phyloP scores from a whole-genome alignment of 1,284 basidiomycete species.

The Ganoderma boninense region DNA sequence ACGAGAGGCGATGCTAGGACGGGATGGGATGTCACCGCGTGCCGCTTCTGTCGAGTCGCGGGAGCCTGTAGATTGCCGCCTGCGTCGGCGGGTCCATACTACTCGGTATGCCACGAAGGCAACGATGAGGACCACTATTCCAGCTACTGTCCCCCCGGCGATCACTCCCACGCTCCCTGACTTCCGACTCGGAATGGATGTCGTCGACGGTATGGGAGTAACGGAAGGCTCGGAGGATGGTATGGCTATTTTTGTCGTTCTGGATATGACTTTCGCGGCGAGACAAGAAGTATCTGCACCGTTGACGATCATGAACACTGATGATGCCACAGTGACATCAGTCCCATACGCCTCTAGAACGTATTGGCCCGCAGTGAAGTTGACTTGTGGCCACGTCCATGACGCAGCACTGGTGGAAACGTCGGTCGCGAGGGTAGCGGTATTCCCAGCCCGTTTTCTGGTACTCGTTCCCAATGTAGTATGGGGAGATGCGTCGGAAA shows the following conservation, averaged over 20 bases:
- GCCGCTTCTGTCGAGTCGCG: slow-evolving; percentile 12
- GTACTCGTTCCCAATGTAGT: neutral
- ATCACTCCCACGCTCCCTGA: slow-evolving; percentile 35
- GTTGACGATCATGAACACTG: slow-evolving; percentile 32
- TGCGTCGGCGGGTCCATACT: slow-evolving; percentile 29
- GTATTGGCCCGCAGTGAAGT: slow-evolving; percentile 40
- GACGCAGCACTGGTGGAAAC: neutral
- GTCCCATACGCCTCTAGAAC: slow-evolving; percentile 23
- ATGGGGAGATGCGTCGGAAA: neutral
- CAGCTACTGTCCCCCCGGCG: slow-evolving; percentile 42
- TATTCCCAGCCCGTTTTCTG: neutral
- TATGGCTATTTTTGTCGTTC: neutral
- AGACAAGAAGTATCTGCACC: slow-evolving; percentile 34
- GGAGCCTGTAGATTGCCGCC: slow-evolving; percentile 14
- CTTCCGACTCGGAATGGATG: neutral
- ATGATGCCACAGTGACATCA: slow-evolving; percentile 18
- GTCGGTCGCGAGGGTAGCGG: neutral
- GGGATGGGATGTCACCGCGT: too few relatives aligned
- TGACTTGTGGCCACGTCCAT: slow-evolving; percentile 36
- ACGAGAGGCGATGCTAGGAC: too few relatives aligned
- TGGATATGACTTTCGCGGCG: neutral
- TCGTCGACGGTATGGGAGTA: slow-evolving; percentile 13
- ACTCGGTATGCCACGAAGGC: slow-evolving; percentile 25
- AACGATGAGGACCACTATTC: slow-evolving; percentile 37
- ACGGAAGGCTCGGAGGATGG: slow-evolving; percentile 6